A percentile compares a stretch with the other conserved stretches of the same genome.
Evolutionary conservation across 2,329 filamentous ascomycete species (phyloP).

Genomic region (Aureobasidium sp.): DNA sequence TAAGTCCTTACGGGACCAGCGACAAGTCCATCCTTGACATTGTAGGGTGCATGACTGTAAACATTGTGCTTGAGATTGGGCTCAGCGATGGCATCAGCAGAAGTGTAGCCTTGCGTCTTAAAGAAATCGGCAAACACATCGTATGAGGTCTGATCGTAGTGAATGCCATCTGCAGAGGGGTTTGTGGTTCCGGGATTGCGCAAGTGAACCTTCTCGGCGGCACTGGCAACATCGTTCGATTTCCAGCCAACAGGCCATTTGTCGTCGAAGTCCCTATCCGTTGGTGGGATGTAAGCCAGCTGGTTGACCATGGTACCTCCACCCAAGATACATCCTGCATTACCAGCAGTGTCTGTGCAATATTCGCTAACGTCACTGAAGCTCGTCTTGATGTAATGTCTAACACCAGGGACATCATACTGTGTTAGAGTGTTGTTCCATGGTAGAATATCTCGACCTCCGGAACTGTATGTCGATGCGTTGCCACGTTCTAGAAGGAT

Average conservation of each 20-base stretch:
- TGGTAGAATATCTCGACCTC: slow-evolving; percentile 16
- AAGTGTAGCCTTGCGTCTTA: slow-evolving; percentile 44
- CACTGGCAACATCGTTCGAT: slow-evolving; percentile 40
- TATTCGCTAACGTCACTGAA: slow-evolving; percentile 8
- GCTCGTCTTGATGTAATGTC: slow-evolving; percentile 27
- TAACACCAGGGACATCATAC: slow-evolving; percentile 32
- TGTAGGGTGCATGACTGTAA: slow-evolving; percentile 44
- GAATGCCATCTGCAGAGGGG: slow-evolving; percentile 40
- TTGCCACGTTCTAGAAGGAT: slow-evolving; percentile 48
- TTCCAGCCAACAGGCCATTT: slow-evolving; percentile 48
- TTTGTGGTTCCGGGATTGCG: slow-evolving; percentile 35
- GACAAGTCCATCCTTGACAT: slow-evolving; percentile 44
- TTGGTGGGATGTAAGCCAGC: slow-evolving; percentile 48
- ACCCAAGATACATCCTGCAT: slow-evolving; percentile 43
- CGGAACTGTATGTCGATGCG: slow-evolving; percentile 25
- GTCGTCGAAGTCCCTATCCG: slow-evolving; percentile 46
- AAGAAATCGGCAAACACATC: background rate
- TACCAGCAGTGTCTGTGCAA: slow-evolving; percentile 27
- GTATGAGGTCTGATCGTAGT: slow-evolving; percentile 31
- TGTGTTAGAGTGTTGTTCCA: slow-evolving; percentile 32
- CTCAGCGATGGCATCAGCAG: slow-evolving; percentile 41
- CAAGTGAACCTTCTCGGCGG: slow-evolving; percentile 39
- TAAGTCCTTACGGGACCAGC: slow-evolving; percentile 46
- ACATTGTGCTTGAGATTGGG: slow-evolving; percentile 42
- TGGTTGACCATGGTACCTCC: slow-evolving; percentile 50